These are phyloP conservation scores for Penicillium hesseltinei DNA, from an alignment of 2,329 filamentous ascomycete species.

Conservation along the genomic window DNA sequence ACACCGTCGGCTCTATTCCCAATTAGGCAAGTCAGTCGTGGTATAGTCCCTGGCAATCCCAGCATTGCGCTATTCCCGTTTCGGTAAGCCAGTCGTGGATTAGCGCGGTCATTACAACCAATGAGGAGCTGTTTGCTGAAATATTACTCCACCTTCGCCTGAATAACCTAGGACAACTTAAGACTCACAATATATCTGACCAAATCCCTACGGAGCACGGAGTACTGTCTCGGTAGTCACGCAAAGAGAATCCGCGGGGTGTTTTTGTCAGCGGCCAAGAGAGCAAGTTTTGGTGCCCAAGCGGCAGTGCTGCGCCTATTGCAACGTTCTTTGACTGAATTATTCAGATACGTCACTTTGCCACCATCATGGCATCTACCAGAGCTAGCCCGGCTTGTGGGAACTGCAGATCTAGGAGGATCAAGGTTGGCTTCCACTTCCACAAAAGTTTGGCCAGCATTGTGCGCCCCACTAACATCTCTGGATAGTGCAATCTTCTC, in stretches of 20 bases:
- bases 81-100: not conserved
- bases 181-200: not conserved
- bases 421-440: not conserved
- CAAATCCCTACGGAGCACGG: no score
- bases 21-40: not conserved
- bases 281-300: not conserved
- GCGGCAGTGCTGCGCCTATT: not conserved
- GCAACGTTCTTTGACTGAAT: not conserved
- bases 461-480: not conserved
- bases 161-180: not conserved
- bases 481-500: not conserved
- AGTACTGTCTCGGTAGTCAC: not conserved
- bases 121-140: not conserved
- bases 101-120: not conserved
- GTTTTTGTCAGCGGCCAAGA: not conserved
- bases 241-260: not conserved
- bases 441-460: no score
- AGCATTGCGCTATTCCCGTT: not conserved
- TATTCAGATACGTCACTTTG: not conserved
- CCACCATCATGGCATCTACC: not conserved
- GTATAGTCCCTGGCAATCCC: no score
- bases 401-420: constrained; percentile 3
- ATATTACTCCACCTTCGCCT: not conserved
- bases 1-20: not conserved
- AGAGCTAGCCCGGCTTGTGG: constrained; percentile 4